Base-by-base conservation (phyloP, 306 rosid genomes). In the Citrullus colocynthis region DNA sequence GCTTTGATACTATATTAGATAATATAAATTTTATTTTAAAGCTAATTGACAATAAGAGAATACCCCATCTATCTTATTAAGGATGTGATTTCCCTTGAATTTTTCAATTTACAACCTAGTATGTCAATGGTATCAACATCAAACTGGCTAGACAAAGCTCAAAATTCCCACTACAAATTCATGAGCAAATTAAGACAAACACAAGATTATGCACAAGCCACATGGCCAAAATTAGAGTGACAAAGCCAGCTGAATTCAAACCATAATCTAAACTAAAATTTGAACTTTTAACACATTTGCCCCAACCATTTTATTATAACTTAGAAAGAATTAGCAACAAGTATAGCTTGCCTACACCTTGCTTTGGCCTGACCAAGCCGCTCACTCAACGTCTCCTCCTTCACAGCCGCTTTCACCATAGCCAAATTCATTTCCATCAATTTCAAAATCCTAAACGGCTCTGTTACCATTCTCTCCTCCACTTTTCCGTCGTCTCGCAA, bases 291-390 rank as follows among this genome's bases (percentile, higher is more conserved):
- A 11, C 28, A 41, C 44, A 44, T 60, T 60, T 28, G 34, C 39
- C 32, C 17, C 32, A 9, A 51, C 56, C 6, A 54, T 61, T 28
- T 24, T 61, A 3, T 15, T 63, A 24, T 37, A 48, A 48, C n/a
- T 83, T 89, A 91, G 83, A 94, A 90, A 42, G 97, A 91, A 83
- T 87, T 81, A 74, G 96, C 96, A 70, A 94, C 96, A 78, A 91
- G 96, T 66, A 91, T 91, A 71, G 98, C 97, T 87, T 94, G 98
- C 89, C 98, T 91, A 87, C 98, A 94, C 86, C 98, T 83, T 14
- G 94, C 94, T 84, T 88, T 90, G 21, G 98, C 98, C 77, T 87
- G 91, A 75, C 81, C 81, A 74, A 94, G 93, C 80, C 98, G 90
- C 85, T 90, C 90, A 32, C 37, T 49, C 80, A 90, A 58, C 0